Conservation (phyloP, 805 yeast species). For the Cyberlindnera misumaiensis region DNA sequence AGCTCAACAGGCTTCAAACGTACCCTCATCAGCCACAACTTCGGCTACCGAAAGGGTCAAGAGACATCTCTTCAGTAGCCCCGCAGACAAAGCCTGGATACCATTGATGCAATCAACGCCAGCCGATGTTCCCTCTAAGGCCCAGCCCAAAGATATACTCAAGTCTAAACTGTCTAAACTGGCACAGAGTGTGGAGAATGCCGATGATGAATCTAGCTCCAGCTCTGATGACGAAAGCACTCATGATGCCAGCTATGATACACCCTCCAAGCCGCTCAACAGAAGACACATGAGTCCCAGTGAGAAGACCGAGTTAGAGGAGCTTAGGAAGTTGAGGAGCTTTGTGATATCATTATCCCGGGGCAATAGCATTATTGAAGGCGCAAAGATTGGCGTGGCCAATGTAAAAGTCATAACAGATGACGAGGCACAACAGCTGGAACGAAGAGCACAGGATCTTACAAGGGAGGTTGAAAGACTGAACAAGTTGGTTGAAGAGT, state of each 20-base stretch:
- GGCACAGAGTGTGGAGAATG: slow-evolving; percentile 12
- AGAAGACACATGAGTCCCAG: slow-evolving; percentile 4
- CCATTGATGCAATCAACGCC: slow-evolving; percentile 24
- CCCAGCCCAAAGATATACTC: slow-evolving; percentile 22
- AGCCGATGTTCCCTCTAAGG: slow-evolving; percentile 7
- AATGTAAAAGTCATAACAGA: not conserved
- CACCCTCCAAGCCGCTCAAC: slow-evolving; percentile 18
- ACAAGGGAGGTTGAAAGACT: slow-evolving; percentile 4
- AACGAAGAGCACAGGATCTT: not conserved
- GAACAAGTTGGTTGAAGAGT: slow-evolving; percentile 4
- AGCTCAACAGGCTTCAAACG: not conserved
- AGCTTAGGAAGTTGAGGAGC: slow-evolving; percentile 15
- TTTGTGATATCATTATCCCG: slow-evolving; percentile 8
- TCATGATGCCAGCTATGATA: slow-evolving; percentile 11
- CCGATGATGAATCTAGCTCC: not conserved
- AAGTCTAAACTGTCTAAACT: slow-evolving; percentile 20
- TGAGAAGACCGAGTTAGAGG: slow-evolving; percentile 11
- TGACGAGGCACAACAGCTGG: not conserved
- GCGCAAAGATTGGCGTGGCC: not conserved
- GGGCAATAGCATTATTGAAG: slow-evolving; percentile 7
- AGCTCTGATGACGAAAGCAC: slow-evolving; percentile 4
- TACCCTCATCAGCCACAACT: not conserved
- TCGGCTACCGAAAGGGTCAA: not conserved
- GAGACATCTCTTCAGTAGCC: slow-evolving; percentile 3
- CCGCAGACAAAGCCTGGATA: slow-evolving; percentile 17